Percentiles rank a stretch among this genome's conserved stretches.
These are phyloP conservation scores for Margaritispora aquatica DNA, from an alignment of 495 filamentous ascomycete species.

Conservation along the genomic window DNA sequence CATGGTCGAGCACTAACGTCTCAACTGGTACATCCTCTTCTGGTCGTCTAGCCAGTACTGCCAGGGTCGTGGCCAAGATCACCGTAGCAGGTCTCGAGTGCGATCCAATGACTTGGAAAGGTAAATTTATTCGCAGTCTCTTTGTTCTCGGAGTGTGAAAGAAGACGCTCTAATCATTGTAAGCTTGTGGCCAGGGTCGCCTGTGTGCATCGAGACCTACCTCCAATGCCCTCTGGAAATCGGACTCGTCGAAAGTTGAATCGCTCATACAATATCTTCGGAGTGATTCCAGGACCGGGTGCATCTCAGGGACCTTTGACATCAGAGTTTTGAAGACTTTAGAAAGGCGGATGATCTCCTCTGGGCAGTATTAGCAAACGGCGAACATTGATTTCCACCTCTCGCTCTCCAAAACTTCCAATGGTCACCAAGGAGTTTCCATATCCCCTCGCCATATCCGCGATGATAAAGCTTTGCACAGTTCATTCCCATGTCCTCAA, in stretches of 20 bases:
- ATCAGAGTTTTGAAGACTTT: conserved; percentile 20
- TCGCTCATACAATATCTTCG: conserved; percentile 22
- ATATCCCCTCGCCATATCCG: too few species aligned
- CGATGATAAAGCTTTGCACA: background rate
- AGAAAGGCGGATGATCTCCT: conserved; percentile 18
- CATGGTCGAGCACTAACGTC: conserved; percentile 23
- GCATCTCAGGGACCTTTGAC: conserved; percentile 20
- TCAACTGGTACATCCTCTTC: conserved; percentile 14
- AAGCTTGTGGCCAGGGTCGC: background rate
- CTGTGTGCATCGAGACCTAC: conserved; percentile 2
- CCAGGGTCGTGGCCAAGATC: conserved; percentile 19
- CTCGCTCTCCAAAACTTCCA: background rate
- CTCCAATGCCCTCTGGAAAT: conserved; percentile 16
- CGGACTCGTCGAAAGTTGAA: conserved; percentile 19
- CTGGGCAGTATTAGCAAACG: conserved; percentile 9
- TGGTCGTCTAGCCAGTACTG: conserved; percentile 12
- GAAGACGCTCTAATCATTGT: conserved; percentile 13
- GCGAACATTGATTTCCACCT: background rate
- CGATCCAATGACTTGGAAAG: conserved; percentile 21
- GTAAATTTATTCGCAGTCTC: conserved; percentile 21
- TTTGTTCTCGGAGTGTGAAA: conserved; percentile 8
- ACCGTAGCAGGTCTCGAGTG: conserved; percentile 17
- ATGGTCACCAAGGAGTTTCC: background rate
- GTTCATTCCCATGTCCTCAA: background rate
- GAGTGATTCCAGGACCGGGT: conserved; percentile 11